Evolutionary conservation across 495 filamentous ascomycete genomes (phyloP).

Genomic region (Penicillium argentinense): DNA sequence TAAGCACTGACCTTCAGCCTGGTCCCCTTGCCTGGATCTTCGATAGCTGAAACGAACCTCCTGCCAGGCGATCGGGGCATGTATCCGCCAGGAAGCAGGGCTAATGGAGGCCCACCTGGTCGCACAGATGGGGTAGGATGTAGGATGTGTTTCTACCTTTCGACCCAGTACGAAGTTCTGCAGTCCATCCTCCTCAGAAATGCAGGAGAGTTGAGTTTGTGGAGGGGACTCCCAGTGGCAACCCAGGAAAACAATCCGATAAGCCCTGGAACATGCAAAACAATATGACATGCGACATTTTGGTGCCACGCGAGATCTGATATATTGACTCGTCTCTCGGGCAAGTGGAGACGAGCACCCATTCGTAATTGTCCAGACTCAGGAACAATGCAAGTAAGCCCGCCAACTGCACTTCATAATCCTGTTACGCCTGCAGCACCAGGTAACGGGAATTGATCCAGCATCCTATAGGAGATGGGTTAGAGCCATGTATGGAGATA

Average conservation of each 20-base stretch:
- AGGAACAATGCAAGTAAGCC: not conserved
- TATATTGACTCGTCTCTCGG: conserved; percentile 12
- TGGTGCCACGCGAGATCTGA: conserved; percentile 15
- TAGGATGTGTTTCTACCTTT: too few relatives aligned
- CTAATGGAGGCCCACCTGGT: too few relatives aligned
- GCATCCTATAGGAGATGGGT: too few relatives aligned
- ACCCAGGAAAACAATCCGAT: too few relatives aligned
- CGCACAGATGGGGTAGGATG: conserved; percentile 8
- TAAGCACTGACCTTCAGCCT: conserved; percentile 11
- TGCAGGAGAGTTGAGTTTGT: too few relatives aligned
- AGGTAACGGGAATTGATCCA: too few relatives aligned
- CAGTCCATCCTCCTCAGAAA: too few relatives aligned
- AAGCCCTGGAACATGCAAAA: not conserved
- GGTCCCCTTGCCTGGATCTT: conserved; percentile 14
- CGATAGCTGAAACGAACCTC: conserved; percentile 18
- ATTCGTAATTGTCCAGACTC: not conserved
- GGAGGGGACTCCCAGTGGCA: too few relatives aligned
- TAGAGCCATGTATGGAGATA: not conserved
- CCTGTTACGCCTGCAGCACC: not conserved
- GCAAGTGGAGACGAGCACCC: too few relatives aligned
- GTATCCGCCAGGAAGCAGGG: too few relatives aligned
- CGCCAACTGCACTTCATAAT: not conserved
- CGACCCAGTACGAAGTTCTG: too few relatives aligned
- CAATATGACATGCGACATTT: conserved; percentile 4
- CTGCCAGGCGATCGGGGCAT: conserved; percentile 1